Percentiles rank a stretch among this genome's conserved stretches.
phyloP scores from a whole-genome alignment of 306 rosid species.

The Begonia peltatifolia region DNA sequence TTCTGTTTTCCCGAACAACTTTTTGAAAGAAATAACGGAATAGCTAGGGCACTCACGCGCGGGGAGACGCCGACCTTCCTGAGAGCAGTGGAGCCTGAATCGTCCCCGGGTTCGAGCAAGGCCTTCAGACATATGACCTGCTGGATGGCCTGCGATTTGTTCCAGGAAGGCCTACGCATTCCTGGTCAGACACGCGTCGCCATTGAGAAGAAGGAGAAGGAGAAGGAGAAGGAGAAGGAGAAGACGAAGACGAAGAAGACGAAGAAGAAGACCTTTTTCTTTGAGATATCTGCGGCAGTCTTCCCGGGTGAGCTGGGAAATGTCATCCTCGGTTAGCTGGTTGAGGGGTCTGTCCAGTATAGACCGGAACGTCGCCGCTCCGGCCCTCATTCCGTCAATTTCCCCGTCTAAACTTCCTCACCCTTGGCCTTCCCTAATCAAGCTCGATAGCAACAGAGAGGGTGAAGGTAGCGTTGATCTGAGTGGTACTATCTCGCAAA shows the following conservation, averaged over 20 bases:
- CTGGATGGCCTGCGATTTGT: slow-evolving; percentile 99
- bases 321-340: slow-evolving; percentile 95
- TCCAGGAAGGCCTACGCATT: slow-evolving; percentile 99
- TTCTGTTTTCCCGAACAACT: background rate
- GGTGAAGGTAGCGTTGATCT: background rate
- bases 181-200: slow-evolving; percentile 87
- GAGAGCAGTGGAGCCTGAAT: slow-evolving; percentile 38
- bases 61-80: slow-evolving; percentile 14
- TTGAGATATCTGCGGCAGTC: slow-evolving; percentile 93
- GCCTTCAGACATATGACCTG: slow-evolving; percentile 94
- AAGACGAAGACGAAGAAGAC: too few relatives aligned
- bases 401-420: background rate
- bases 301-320: slow-evolving; percentile 97
- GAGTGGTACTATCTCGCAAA: background rate
- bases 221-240: background rate
- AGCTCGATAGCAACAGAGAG: background rate
- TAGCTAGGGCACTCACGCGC: background rate
- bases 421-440: background rate
- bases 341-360: slow-evolving; percentile 83
- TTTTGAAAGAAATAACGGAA: background rate
- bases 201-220: slow-evolving; percentile 3
- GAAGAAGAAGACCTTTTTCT: slow-evolving; percentile 58
- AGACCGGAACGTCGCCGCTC: slow-evolving; percentile 50
- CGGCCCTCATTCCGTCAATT: slow-evolving; percentile 47
- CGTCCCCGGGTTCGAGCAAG: slow-evolving; percentile 65